Evolutionary conservation across 805 yeast species (phyloP).

Genomic region (Yamadazyma tumulicola): DNA sequence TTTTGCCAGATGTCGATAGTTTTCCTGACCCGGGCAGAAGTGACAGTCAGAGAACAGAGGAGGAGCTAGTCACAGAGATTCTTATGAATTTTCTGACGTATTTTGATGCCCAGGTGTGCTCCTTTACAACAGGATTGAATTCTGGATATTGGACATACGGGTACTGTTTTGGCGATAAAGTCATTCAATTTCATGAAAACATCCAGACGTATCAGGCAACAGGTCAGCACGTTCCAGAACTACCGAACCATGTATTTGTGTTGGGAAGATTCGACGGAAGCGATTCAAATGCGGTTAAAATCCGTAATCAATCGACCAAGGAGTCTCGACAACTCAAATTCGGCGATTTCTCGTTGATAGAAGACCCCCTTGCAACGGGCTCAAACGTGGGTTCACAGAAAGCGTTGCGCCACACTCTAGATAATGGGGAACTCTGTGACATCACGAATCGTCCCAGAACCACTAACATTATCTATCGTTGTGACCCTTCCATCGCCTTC

Average conservation of each 20-base stretch:
- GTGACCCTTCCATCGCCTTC: constrained; percentile 36
- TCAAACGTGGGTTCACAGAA: constrained; percentile 18
- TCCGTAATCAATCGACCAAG: constrained; percentile 22
- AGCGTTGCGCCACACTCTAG: constrained; percentile 34
- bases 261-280: constrained; percentile 34
- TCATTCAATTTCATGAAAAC: constrained; percentile 48
- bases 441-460: constrained; percentile 50
- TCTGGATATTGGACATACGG: constrained; percentile 56
- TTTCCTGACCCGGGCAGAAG: neutral
- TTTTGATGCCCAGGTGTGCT: constrained; percentile 20
- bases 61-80: constrained; percentile 11
- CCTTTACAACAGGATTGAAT: constrained; percentile 20
- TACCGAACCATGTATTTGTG: constrained; percentile 31
- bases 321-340: constrained; percentile 13
- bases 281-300: constrained; percentile 7
- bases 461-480: constrained; percentile 54
- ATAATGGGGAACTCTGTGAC: constrained; percentile 57
- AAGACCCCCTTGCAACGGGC: constrained; percentile 15
- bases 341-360: constrained; percentile 24
- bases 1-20: constrained; percentile 7
- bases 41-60: neutral
- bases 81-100: constrained; percentile 7
- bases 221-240: constrained; percentile 26
- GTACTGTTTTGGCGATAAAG: constrained; percentile 45
- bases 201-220: constrained; percentile 19